A percentile compares a stretch with the other conserved stretches of the same genome.
phyloP scores from a whole-genome alignment of 768 basidiomycete species.

The Hygrophoropsis aurantiaca region DNA sequence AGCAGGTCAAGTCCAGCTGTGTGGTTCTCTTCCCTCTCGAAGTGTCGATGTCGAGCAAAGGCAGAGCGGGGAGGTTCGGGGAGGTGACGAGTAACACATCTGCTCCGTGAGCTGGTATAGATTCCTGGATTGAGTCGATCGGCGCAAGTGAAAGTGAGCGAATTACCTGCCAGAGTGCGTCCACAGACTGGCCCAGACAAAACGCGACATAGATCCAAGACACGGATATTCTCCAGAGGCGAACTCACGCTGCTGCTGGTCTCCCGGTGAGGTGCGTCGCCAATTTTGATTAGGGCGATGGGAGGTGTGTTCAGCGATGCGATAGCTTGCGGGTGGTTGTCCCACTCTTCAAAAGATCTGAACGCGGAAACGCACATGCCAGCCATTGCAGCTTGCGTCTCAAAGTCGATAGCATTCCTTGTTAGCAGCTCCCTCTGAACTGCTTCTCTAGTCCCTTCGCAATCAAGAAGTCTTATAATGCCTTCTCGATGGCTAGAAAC shows the following conservation, averaged over 20 bases:
- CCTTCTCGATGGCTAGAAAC: slow-evolving; percentile 47
- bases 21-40: slow-evolving; percentile 64
- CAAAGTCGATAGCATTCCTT: slow-evolving; percentile 48
- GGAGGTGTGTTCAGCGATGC: slow-evolving; percentile 41
- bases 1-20: slow-evolving; percentile 49
- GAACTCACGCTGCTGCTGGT: slow-evolving; percentile 8
- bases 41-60: slow-evolving; percentile 54
- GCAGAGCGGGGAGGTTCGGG: slow-evolving; percentile 50
- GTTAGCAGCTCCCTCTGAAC: slow-evolving; percentile 38
- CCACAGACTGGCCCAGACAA: slow-evolving; percentile 60
- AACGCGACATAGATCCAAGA: slow-evolving; percentile 60
- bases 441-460: slow-evolving; percentile 33
- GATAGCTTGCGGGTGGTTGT: slow-evolving; percentile 45
- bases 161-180: slow-evolving; percentile 52
- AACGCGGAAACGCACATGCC: slow-evolving; percentile 53
- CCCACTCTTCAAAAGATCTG: slow-evolving; percentile 51
- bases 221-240: slow-evolving; percentile 50
- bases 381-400: slow-evolving; percentile 41
- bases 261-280: slow-evolving; percentile 42
- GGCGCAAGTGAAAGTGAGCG: not conserved
- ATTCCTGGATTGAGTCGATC: not conserved
- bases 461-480: slow-evolving; percentile 44
- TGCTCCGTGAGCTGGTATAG: slow-evolving; percentile 49
- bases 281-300: slow-evolving; percentile 45
- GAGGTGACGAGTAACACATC: slow-evolving; percentile 58